Base-by-base conservation (phyloP, 345 rosid genomes). In the Lepidium aucheri region DNA sequence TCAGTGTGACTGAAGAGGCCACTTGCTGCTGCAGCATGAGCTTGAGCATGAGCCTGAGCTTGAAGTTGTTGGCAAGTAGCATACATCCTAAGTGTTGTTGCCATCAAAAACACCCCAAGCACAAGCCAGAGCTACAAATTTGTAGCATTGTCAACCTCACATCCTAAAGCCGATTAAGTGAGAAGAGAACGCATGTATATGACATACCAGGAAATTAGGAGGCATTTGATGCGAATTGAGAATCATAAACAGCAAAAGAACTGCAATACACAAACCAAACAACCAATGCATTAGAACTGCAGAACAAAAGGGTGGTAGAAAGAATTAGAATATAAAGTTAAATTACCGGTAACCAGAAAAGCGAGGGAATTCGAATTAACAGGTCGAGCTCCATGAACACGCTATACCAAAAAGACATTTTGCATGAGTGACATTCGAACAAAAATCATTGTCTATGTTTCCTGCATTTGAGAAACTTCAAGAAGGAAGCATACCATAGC, bases 41-140 rank as follows among this genome's bases (percentile, higher is more conserved):
- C 91, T 59, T 86, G 89, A 20, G 95, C 91, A 60, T 86, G 89
- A 20, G 97, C 97, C 76, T 94, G 97, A 73, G 91, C 96, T 74
- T 88, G 99, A 61, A 94, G 90, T 61, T 85, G 91, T 57, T 94
- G 97, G 70, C 96, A 90, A 70, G 95, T 88, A 3, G 96, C 96
- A 66, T 87, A 88, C 97, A 94, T 90, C 79, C 97, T 78, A 43
- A 90, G 84, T 26, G 87, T 79, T 34, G 99, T 90, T 16, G 95
- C 97, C 85, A 88, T 81, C 76, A 90, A 69, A 81, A 94, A 94
- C 55, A 94, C 87, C 46, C 86, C 91, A 54, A 94, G 88, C 42
- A 94, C 97, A 62, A 94, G 83, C 97, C 96, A 94, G 10, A 94
- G 86, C 99, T 94, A 74, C 84, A 77, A 1, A 35, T 9, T 56